Evolutionary conservation across 192 early-diverging fungal species (phyloP).

Genomic region (Coemansia aciculifera): DNA sequence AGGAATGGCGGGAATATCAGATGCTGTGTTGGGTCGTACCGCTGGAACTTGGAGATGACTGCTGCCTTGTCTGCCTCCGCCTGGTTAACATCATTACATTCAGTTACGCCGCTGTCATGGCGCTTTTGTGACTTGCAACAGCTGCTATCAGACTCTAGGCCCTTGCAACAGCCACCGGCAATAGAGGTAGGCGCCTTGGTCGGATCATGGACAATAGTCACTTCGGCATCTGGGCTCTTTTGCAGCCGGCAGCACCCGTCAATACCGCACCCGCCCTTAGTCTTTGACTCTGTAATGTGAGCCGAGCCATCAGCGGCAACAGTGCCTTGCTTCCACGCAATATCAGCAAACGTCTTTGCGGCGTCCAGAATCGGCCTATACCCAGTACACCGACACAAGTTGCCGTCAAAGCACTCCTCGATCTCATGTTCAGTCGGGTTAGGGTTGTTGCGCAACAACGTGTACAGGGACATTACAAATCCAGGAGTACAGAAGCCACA

Average conservation of each 20-base stretch:
- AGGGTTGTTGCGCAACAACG: constrained; percentile 71
- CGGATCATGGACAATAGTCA: neutral
- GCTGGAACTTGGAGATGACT: constrained; percentile 56
- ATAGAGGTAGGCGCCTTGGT: neutral
- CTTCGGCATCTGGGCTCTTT: neutral
- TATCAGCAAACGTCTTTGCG: constrained; percentile 66
- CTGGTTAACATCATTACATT: constrained; percentile 8
- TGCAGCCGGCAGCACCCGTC: constrained; percentile 57
- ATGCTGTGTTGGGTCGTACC: constrained; percentile 65
- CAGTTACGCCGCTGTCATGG: neutral
- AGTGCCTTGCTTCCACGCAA: constrained; percentile 45
- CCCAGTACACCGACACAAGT: constrained; percentile 90
- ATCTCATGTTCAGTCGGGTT: constrained; percentile 69
- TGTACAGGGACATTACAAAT: constrained; percentile 86
- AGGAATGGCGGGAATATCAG: constrained; percentile 69
- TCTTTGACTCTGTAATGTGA: constrained; percentile 16
- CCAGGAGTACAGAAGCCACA: constrained; percentile 93
- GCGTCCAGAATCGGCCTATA: constrained; percentile 86
- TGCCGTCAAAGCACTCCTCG: constrained; percentile 84
- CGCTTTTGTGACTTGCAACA: neutral
- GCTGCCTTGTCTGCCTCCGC: constrained; percentile 35
- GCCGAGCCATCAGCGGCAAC: constrained; percentile 20
- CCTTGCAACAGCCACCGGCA: neutral
- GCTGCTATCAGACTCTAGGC: neutral
- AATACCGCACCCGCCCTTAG: constrained; percentile 43